A percentile compares a stretch with the other conserved stretches of the same genome.
These are phyloP conservation scores for Lecanosticta acicola DNA, from an alignment of 2,329 filamentous ascomycete genomes.

Conservation along the genomic window DNA sequence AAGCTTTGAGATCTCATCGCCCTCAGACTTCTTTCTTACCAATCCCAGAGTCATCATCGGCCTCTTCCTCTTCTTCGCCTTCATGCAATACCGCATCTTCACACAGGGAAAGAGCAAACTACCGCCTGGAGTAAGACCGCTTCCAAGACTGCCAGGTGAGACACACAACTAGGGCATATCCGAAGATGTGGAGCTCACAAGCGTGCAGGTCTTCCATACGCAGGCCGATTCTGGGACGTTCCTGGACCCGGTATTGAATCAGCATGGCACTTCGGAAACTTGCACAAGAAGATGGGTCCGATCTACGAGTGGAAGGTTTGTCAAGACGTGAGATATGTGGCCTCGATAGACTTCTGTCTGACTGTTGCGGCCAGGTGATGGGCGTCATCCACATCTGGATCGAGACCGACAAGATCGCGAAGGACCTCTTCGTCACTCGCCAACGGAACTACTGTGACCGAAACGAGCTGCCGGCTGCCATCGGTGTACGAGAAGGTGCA, in stretches of 20 bases:
- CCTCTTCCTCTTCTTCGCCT: conserved; percentile 3
- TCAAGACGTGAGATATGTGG: background rate
- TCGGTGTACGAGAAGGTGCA: conserved; percentile 28
- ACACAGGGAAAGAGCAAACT: conserved; percentile 17
- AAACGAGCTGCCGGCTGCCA: conserved; percentile 31
- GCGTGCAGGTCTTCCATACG: conserved; percentile 27
- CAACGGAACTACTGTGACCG: conserved; percentile 33
- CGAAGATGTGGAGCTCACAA: background rate
- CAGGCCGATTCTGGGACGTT: conserved; percentile 32
- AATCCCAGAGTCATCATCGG: conserved; percentile 5
- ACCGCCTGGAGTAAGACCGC: conserved; percentile 23
- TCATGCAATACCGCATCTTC: conserved; percentile 14
- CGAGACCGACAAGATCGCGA: conserved; percentile 33
- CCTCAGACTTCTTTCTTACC: background rate
- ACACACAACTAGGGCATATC: background rate
- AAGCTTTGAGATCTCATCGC: background rate
- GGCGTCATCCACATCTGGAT: conserved; percentile 32
- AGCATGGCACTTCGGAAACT: conserved; percentile 32
- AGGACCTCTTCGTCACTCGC: conserved; percentile 31
- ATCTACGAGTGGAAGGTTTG: conserved; percentile 33
- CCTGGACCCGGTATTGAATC: conserved; percentile 30
- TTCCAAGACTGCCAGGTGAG: conserved; percentile 24
- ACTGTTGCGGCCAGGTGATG: conserved; percentile 22
- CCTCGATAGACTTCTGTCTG: too few species aligned
- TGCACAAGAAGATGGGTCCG: conserved; percentile 33